phyloP scores from a whole-genome alignment of 805 yeast species.

The Zygosaccharomyces bailii region DNA sequence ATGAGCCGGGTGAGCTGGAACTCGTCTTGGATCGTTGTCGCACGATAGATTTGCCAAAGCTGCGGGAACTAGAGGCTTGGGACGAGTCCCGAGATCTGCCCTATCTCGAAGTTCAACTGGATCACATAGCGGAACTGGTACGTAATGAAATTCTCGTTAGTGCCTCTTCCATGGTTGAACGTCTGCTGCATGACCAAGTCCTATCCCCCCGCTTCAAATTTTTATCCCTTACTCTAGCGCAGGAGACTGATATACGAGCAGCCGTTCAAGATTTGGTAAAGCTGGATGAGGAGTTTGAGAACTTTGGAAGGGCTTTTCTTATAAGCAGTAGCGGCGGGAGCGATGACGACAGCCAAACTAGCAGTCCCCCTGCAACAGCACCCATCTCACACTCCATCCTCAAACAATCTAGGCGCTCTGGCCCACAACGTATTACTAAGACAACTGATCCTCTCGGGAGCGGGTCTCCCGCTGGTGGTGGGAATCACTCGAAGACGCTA shows the following conservation, averaged over 20 bases:
- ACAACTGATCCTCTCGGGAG: conserved; percentile 2
- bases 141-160: conserved; percentile 54
- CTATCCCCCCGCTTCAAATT: conserved; percentile 27
- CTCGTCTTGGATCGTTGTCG: conserved; percentile 43
- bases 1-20: conserved; percentile 52
- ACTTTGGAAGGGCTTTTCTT: conserved; percentile 28
- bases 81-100: conserved; percentile 39
- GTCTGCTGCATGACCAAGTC: conserved; percentile 34
- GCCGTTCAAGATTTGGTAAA: conserved; percentile 32
- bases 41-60: conserved; percentile 42
- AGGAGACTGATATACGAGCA: conserved; percentile 21
- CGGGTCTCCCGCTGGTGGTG: conserved; percentile 1
- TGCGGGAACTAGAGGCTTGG: conserved; percentile 60
- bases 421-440: conserved; percentile 1
- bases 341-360: conserved; percentile 7
- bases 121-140: conserved; percentile 44
- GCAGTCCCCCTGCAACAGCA: conserved; percentile 19
- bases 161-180: conserved; percentile 55
- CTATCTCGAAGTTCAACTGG: conserved; percentile 41
- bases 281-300: conserved; percentile 38
- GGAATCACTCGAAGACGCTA: conserved; percentile 2
- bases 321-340: conserved; percentile 15
- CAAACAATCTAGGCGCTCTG: neutral
- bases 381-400: conserved; percentile 1
- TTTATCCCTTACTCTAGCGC: conserved; percentile 23